These are phyloP conservation scores for Rhodosporidiobolus sp. DNA, from an alignment of 768 basidiomycete species.

Conservation along the genomic window DNA sequence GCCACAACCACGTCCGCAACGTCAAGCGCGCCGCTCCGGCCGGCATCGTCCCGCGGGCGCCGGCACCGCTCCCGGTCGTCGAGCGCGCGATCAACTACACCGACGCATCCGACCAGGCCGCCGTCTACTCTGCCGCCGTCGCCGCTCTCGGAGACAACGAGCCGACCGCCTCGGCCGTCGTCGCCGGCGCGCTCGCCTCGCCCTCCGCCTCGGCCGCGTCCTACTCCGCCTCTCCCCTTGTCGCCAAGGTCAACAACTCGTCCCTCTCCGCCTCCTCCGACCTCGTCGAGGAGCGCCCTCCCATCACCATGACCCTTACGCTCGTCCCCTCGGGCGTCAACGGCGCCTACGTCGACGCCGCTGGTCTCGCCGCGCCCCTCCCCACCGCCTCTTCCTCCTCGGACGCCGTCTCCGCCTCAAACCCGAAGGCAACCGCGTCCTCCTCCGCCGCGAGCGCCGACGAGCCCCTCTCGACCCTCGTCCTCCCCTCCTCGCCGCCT, in stretches of 20 bases:
- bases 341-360: constrained; percentile 27
- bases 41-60: too few species aligned
- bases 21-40: constrained; percentile 7
- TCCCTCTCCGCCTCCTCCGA: background rate
- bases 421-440: constrained; percentile 3
- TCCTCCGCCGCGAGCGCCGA: background rate
- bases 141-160: constrained; percentile 11
- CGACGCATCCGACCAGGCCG: constrained; percentile 9
- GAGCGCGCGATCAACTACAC: constrained; percentile 16
- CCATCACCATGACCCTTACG: constrained; percentile 29
- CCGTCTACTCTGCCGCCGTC: constrained; percentile 20
- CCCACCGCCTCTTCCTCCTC: background rate
- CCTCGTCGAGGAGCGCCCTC: background rate
- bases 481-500: background rate
- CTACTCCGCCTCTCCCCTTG: background rate
- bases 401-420: background rate
- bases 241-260: background rate
- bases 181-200: constrained; percentile 1
- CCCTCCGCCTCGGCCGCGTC: background rate
- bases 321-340: constrained; percentile 18
- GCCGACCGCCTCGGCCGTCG: constrained; percentile 9
- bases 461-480: background rate
- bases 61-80: too few species aligned
- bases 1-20: background rate
- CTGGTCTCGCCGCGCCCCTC: constrained; percentile 6